phyloP scores from a whole-genome alignment of 2,329 filamentous ascomycete genomes.

The Bipolaris zeicola region DNA sequence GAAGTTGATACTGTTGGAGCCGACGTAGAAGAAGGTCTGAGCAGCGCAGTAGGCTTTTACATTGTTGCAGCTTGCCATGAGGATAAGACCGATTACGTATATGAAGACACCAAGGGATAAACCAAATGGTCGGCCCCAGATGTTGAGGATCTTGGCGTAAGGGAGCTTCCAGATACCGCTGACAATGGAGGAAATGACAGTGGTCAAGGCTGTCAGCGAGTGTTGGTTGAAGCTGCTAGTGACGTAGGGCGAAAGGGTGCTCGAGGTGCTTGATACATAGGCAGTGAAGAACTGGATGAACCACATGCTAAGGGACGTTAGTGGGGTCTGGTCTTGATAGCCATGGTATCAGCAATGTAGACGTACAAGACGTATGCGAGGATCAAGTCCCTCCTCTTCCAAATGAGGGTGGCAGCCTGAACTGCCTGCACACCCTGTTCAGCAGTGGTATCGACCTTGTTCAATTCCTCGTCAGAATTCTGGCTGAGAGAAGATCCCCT shows the following conservation, averaged over 20 bases:
- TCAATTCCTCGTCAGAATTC: conserved; percentile 39
- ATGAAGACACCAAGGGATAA: conserved; percentile 43
- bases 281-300: conserved; percentile 56
- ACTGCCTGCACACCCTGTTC: conserved; percentile 37
- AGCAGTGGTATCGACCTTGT: conserved; percentile 39
- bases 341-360: neutral
- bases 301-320: conserved; percentile 37
- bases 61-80: conserved; percentile 69
- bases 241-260: conserved; percentile 51
- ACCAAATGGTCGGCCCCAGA: conserved; percentile 50
- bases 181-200: conserved; percentile 47
- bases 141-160: conserved; percentile 52
- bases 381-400: conserved; percentile 36
- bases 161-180: conserved; percentile 50
- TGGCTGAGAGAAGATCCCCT: conserved; percentile 14
- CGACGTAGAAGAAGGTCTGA: conserved; percentile 70
- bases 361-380: conserved; percentile 39
- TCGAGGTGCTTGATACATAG: conserved; percentile 50
- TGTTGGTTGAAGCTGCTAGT: conserved; percentile 46
- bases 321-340: neutral
- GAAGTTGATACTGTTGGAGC: conserved; percentile 65
- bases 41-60: conserved; percentile 68
- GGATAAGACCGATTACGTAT: conserved; percentile 57
- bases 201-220: conserved; percentile 47
- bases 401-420: conserved; percentile 37